phyloP scores from a whole-genome alignment of 371 early-diverging fungal genomes.

The Zopfochytrium polystomum region DNA sequence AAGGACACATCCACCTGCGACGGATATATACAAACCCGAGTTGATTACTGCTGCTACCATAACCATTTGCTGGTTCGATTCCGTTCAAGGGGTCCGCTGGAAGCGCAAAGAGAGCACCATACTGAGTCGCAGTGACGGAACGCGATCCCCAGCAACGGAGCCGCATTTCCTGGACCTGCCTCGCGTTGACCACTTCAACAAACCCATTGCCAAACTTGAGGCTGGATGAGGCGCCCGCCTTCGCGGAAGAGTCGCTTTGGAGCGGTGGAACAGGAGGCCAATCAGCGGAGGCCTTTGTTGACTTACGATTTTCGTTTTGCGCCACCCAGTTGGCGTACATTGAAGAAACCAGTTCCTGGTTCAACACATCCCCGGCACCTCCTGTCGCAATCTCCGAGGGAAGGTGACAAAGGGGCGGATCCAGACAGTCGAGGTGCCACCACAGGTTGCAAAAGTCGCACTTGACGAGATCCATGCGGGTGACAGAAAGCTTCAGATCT shows the following conservation, averaged over 20 bases:
- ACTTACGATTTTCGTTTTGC: no score
- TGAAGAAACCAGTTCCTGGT: not conserved
- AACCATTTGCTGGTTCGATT: no score
- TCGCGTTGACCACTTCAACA: constrained; percentile 16
- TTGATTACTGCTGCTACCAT: constrained; percentile 11
- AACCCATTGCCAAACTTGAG: no score
- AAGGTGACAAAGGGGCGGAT: constrained; percentile 64
- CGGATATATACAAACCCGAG: constrained; percentile 10
- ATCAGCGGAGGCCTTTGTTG: no score
- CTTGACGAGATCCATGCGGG: constrained; percentile 46
- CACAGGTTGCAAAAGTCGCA: constrained; percentile 78
- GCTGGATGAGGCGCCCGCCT: not conserved
- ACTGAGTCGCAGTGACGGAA: not conserved
- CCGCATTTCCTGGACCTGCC: constrained; percentile 15
- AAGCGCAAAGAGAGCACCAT: no score
- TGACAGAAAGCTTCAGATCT: not conserved
- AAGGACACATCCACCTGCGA: constrained; percentile 80
- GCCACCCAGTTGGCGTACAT: not conserved
- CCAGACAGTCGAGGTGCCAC: constrained; percentile 88
- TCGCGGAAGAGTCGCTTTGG: not conserved
- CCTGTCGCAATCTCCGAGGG: constrained; percentile 51
- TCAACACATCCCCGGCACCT: not conserved
- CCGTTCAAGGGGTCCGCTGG: no score
- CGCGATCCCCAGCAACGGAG: constrained; percentile 21
- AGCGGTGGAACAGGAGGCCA: constrained; percentile 5